These are phyloP conservation scores for Corynespora cassiicola DNA, from an alignment of 2,329 filamentous ascomycete species.

Conservation along the genomic window DNA sequence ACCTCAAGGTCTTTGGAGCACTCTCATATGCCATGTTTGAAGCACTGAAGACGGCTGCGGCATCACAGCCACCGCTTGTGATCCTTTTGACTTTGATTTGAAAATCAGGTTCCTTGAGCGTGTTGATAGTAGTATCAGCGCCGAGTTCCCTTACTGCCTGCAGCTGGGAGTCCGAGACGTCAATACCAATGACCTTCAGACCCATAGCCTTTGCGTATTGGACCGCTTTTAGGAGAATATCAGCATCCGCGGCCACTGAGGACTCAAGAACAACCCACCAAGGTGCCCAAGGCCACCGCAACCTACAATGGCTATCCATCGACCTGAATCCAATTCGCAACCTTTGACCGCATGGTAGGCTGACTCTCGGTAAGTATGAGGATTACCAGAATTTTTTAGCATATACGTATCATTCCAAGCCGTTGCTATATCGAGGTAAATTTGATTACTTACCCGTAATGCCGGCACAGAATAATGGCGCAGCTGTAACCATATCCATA, in stretches of 20 bases:
- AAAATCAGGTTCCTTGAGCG: conserved; percentile 37
- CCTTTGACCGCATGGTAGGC: conserved; percentile 29
- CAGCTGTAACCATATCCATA: conserved; percentile 36
- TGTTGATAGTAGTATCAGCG: conserved; percentile 48
- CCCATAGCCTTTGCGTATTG: conserved; percentile 55
- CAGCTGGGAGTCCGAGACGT: conserved; percentile 44
- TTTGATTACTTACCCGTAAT: conserved; percentile 51
- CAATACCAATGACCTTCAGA: conserved; percentile 48
- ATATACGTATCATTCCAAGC: too few species aligned
- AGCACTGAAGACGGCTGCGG: conserved; percentile 49
- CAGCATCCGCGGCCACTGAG: neutral
- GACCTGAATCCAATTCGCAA: conserved; percentile 27
- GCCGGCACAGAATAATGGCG: conserved; percentile 57
- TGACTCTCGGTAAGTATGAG: neutral
- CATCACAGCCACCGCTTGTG: conserved; percentile 44
- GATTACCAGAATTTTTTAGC: neutral
- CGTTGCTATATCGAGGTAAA: too few species aligned
- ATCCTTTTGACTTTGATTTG: conserved; percentile 43
- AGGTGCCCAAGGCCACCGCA: conserved; percentile 54
- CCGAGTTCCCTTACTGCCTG: conserved; percentile 38
- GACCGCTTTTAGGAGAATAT: conserved; percentile 25
- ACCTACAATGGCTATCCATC: conserved; percentile 49
- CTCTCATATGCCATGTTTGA: conserved; percentile 39
- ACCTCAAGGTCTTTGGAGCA: conserved; percentile 38
- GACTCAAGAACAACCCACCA: neutral